Conservation (phyloP, 495 filamentous ascomycete genomes). For the Penicillium canariense region DNA sequence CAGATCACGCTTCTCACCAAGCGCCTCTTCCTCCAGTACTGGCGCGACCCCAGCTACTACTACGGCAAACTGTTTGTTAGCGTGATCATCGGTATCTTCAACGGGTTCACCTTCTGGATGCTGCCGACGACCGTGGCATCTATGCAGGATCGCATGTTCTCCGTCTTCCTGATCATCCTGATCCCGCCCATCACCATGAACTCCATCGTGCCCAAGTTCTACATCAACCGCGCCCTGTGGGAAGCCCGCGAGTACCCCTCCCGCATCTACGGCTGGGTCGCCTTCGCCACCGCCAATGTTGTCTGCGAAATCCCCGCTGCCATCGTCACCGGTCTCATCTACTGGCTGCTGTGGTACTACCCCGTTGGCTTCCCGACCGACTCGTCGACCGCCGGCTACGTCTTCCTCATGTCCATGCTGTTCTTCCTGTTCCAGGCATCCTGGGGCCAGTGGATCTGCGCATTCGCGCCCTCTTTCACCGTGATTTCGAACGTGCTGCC, state of each 20-base stretch:
- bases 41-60: constrained; percentile 69
- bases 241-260: constrained; percentile 72
- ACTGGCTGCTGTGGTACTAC: constrained; percentile 79
- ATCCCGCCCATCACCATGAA: constrained; percentile 74
- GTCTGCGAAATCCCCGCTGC: constrained; percentile 74
- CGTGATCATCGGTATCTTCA: constrained; percentile 68
- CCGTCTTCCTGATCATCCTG: constrained; percentile 68
- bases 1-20: constrained; percentile 62
- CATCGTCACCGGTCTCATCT: constrained; percentile 61
- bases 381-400: constrained; percentile 67
- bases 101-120: constrained; percentile 85
- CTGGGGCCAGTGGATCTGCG: constrained; percentile 84
- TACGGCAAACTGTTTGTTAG: constrained; percentile 72
- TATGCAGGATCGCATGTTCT: constrained; percentile 82
- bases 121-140: constrained; percentile 64
- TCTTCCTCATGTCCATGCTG: constrained; percentile 78
- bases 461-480: constrained; percentile 76
- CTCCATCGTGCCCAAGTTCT: constrained; percentile 81
- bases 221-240: constrained; percentile 71
- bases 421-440: constrained; percentile 76
- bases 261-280: constrained; percentile 79
- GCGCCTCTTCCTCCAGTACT: constrained; percentile 67
- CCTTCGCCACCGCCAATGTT: constrained; percentile 74
- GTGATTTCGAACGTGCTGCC: constrained; percentile 67
- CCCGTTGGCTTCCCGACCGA: constrained; percentile 68